These are phyloP conservation scores for Aspergillus hortae DNA, from an alignment of 2,329 filamentous ascomycete genomes.

Conservation along the genomic window DNA sequence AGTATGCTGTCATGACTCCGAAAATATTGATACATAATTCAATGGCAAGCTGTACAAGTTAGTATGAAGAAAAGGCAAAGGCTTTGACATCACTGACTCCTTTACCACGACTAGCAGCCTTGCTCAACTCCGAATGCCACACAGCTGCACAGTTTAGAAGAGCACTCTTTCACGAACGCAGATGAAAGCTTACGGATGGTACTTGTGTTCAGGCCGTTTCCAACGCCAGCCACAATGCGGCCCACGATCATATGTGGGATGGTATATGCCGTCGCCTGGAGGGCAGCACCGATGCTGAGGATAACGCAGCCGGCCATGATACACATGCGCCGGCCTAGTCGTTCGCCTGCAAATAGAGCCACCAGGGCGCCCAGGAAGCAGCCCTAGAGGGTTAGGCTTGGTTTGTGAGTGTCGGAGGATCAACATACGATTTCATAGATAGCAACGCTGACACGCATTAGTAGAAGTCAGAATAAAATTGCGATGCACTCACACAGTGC, in stretches of 20 bases:
- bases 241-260: conserved; percentile 40
- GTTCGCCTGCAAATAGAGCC: conserved; percentile 44
- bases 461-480: background rate
- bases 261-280: conserved; percentile 22
- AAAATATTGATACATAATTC: conserved; percentile 28
- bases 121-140: conserved; percentile 28
- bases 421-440: conserved; percentile 42
- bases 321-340: conserved; percentile 46
- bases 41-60: conserved; percentile 21
- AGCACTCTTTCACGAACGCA: background rate
- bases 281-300: conserved; percentile 26
- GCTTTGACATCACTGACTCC: conserved; percentile 16
- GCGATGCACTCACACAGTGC: conserved; percentile 33
- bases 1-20: conserved; percentile 31
- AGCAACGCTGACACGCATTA: conserved; percentile 29
- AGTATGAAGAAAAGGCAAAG: conserved; percentile 3
- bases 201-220: conserved; percentile 44
- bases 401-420: no score
- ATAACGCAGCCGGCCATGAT: conserved; percentile 43
- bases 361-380: conserved; percentile 55
- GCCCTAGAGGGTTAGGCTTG: conserved; percentile 30
- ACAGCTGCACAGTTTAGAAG: conserved; percentile 15
- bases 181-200: conserved; percentile 28
- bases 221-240: conserved; percentile 47
- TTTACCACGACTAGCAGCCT: conserved; percentile 25